phyloP scores from a whole-genome alignment of 306 rosid species.

The Sicyos baderoa region DNA sequence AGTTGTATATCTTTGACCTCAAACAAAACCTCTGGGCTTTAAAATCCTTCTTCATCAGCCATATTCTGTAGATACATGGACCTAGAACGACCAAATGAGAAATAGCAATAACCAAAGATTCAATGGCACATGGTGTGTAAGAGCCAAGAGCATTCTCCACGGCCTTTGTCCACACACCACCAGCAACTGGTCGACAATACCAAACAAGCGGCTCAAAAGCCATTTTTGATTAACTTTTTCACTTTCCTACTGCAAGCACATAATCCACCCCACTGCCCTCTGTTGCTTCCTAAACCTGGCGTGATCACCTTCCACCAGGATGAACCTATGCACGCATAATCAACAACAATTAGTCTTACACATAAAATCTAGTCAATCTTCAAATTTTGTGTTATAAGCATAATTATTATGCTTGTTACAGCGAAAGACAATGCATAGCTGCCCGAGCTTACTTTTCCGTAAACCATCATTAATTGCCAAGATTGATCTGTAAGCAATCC shows the following conservation, averaged over 20 bases:
- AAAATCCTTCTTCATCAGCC: constrained; percentile 65
- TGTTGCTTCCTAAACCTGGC: background rate
- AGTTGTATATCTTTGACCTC: constrained; percentile 71
- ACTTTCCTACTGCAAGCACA: constrained; percentile 9
- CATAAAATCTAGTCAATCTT: background rate
- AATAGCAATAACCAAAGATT: constrained; percentile 52
- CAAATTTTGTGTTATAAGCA: constrained; percentile 1
- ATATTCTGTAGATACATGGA: constrained; percentile 61
- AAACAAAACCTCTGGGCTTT: constrained; percentile 57
- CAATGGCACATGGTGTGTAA: constrained; percentile 75
- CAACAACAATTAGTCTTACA: background rate
- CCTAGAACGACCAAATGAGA: constrained; percentile 67
- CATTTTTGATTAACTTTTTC: constrained; percentile 33
- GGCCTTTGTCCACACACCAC: constrained; percentile 67
- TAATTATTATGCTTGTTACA: background rate
- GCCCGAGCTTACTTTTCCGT: background rate
- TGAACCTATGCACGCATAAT: background rate
- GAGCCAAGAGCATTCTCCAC: constrained; percentile 82
- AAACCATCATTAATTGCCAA: background rate
- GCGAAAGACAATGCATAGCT: background rate
- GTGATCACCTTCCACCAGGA: background rate
- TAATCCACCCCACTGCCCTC: constrained; percentile 6
- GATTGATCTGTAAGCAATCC: background rate
- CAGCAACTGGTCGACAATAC: constrained; percentile 75
- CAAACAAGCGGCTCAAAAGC: constrained; percentile 60